A percentile compares a stretch with the other conserved stretches of the same genome.
Evolutionary conservation across 2,329 filamentous ascomycete species (phyloP).

Genomic region (Fusarium floridanum): DNA sequence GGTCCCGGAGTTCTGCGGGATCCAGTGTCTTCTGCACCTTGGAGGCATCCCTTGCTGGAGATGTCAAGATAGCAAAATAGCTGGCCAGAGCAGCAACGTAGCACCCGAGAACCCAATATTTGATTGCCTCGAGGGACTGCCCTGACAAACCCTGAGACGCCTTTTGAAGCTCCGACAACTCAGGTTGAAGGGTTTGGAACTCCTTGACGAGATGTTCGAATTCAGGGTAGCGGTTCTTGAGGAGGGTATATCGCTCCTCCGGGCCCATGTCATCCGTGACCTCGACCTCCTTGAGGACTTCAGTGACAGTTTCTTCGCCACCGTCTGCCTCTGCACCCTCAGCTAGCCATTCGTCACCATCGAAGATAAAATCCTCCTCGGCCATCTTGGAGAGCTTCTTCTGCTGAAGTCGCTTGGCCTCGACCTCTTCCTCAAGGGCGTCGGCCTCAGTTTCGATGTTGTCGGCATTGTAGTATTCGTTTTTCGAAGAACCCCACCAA

Average conservation of each 20-base stretch:
- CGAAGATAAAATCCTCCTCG: conserved; percentile 93
- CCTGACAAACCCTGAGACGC: conserved; percentile 65
- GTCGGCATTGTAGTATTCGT: conserved; percentile 95
- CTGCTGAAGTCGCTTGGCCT: conserved; percentile 88
- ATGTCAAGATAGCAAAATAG: conserved; percentile 95
- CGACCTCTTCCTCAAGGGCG: conserved; percentile 90
- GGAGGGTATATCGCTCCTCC: conserved; percentile 80
- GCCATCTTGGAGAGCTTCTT: conserved; percentile 92
- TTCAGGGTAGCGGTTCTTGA: conserved; percentile 89
- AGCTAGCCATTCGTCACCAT: conserved; percentile 86
- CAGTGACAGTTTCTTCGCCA: conserved; percentile 76
- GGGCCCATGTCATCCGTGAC: conserved; percentile 83
- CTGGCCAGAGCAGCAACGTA: conserved; percentile 90
- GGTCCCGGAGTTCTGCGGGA: conserved; percentile 85
- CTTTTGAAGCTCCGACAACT: conserved; percentile 70
- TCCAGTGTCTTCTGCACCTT: conserved; percentile 72
- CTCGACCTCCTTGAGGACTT: conserved; percentile 86
- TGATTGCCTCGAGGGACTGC: conserved; percentile 73
- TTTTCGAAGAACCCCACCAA: conserved; percentile 89
- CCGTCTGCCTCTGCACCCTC: conserved; percentile 64
- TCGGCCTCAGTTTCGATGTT: conserved; percentile 72
- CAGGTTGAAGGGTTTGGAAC: conserved; percentile 78
- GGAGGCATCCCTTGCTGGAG: conserved; percentile 73
- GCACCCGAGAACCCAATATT: conserved; percentile 84
- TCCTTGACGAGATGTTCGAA: conserved; percentile 89